These are phyloP conservation scores for Labyrinthula sp. DNA, from an alignment of 352 stramenopile genomes.

Conservation along the genomic window DNA sequence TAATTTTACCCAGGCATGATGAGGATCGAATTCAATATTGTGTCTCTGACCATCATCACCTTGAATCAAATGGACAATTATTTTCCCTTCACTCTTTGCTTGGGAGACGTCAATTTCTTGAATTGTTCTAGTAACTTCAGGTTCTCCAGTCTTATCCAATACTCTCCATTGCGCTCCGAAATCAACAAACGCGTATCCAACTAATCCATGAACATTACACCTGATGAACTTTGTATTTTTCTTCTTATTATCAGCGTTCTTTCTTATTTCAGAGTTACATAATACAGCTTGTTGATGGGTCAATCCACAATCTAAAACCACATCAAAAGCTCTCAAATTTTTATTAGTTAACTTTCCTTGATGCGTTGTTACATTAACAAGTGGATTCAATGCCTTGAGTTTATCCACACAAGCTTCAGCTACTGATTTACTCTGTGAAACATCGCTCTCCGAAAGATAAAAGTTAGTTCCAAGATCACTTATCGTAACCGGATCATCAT, in stretches of 20 bases:
- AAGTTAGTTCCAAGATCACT: constrained; percentile 75
- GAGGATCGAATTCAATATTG: constrained; percentile 27
- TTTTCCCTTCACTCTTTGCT: neutral
- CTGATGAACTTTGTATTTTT: constrained; percentile 33
- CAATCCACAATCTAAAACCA: constrained; percentile 47
- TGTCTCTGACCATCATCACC: constrained; percentile 9
- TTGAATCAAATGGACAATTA: constrained; percentile 7
- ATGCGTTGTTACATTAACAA: constrained; percentile 26
- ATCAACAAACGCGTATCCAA: constrained; percentile 38
- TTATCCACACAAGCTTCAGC: constrained; percentile 30
- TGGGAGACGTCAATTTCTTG: constrained; percentile 4
- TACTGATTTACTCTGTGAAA: constrained; percentile 33
- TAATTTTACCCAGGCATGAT: constrained; percentile 18
- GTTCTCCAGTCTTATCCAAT: constrained; percentile 36
- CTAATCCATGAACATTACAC: constrained; percentile 29
- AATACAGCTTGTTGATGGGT: constrained; percentile 10
- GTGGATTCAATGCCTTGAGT: constrained; percentile 30
- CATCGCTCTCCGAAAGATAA: constrained; percentile 57
- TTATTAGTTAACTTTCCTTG: constrained; percentile 25
- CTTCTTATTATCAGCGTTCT: constrained; percentile 1
- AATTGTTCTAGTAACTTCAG: constrained; percentile 23
- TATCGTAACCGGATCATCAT: constrained; percentile 46
- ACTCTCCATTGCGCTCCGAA: constrained; percentile 36
- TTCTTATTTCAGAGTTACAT: constrained; percentile 11
- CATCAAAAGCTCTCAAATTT: constrained; percentile 41